These are phyloP conservation scores for Aristolochia californica DNA, from an alignment of 164 flowering plant species.

Conservation along the genomic window DNA sequence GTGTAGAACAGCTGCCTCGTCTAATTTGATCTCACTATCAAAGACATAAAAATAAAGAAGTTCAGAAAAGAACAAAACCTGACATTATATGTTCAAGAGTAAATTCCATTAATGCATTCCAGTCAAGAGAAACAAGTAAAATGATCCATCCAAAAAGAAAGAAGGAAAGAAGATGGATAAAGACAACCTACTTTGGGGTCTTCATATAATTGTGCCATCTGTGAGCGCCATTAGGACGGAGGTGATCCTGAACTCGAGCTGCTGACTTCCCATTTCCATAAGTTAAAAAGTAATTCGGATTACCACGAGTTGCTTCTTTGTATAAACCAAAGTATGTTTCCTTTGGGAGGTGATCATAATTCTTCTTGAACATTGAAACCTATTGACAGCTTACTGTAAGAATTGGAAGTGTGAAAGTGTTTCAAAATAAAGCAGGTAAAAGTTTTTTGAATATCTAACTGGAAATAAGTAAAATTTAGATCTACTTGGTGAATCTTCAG, in stretches of 20 bases:
- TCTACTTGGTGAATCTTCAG: too few relatives aligned
- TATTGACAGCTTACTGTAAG: constrained; percentile 8
- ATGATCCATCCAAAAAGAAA: neutral
- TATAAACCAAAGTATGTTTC: constrained; percentile 84
- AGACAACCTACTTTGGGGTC: constrained; percentile 60
- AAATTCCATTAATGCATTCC: neutral
- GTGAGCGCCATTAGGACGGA: constrained; percentile 98
- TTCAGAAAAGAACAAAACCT: neutral
- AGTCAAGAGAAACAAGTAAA: neutral
- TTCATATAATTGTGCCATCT: constrained; percentile 99
- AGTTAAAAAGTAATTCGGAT: constrained; percentile 91
- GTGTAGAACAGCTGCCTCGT: constrained; percentile 95
- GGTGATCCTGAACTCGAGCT: constrained; percentile 90
- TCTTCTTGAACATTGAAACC: constrained; percentile 98
- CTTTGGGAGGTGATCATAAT: constrained; percentile 88
- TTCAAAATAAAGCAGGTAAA: neutral
- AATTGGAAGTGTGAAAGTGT: neutral
- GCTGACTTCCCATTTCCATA: constrained; percentile 98
- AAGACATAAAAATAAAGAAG: neutral
- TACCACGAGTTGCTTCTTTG: constrained; percentile 88
- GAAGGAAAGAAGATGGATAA: neutral
- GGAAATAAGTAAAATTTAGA: too few relatives aligned
- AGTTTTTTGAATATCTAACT: neutral
- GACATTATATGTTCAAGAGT: neutral
- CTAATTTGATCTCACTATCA: constrained; percentile 84